Evolutionary conservation across 2,329 filamentous ascomycete genomes (phyloP), one percentile per base, ranked within the genome.

Genomic region (Ascochyta lentis): DNA sequence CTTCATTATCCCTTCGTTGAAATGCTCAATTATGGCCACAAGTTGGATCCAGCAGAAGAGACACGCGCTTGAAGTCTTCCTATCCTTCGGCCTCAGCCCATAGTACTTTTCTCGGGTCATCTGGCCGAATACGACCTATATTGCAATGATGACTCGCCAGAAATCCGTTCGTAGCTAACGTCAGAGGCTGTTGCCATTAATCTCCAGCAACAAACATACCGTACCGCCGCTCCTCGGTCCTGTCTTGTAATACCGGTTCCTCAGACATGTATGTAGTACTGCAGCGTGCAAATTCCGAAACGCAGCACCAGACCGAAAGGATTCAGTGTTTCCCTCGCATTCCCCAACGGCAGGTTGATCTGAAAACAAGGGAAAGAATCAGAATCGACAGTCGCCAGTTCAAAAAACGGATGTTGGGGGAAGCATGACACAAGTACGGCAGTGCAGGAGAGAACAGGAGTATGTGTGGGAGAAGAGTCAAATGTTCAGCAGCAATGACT

Each of bases 121-220:
- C 31, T 9, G 42, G 31, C 22, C 9, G 29, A 35, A n/a, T 8
- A 19, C 13, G 31, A 6, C 31, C 31, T 24, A 35, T 24, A 35
- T 27, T 13, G 31, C 22, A 15, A 45, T 12, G 31, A 45, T 9
- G 42, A 19, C 37, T 59, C 42, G 61, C 56, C 15, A 64, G 48
- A 39, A 65, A 60, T 33, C 56, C 58, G 1, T 37, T 63, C 51
- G 56, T 57, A 40, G 56, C 52, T 27, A 61, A 55, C 61, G 59
- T 37, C 54, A 59, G 45, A 63, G 37, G 40, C 58, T 56, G 38
- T 62, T 52, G 61, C 57, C 29, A 53, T 65, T 57, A 66, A 66
- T 46, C 49, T 63, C 54, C 56, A 52, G 13, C 56, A 48, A 39
- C 16, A 15, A 15, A 8, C 16, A 22, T 40, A 40, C 45, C 26